Evolutionary conservation across 2,329 filamentous ascomycete species (phyloP), one percentile per base, ranked within the genome.

Genomic region (Ceratocystis alfenasii): DNA sequence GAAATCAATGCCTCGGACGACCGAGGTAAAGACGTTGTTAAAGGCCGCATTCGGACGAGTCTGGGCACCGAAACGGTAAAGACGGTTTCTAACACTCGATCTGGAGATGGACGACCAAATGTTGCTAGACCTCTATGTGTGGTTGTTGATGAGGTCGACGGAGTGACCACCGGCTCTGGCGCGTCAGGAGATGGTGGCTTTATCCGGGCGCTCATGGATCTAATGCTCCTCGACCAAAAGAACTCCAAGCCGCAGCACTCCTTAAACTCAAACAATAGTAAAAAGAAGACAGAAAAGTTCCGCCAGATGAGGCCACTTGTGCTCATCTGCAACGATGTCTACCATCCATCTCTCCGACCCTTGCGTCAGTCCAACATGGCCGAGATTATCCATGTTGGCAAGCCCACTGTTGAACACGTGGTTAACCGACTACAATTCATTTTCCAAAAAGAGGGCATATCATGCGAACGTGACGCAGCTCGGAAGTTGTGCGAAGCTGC

Each of bases 1-100:
- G 94, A 99, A 74, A 95, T 99, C 76, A 99, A 99, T 71, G 94
- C 95, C 7, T 97, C 93, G 71, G 94, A 99, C 72, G 95, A 99
- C 73, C 83, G 94, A 71, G 96, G 90, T 72, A 82, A 83, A 36
- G 86, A 93, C 72, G 90, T 99, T 1, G 94, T 99, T 45, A 94
- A 89, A 73, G 90, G 90, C 5, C 83, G 91, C 17, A 96, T 99
- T 70, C 83, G 89, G 70, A 95, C 96, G 66, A 93, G 90, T 74
- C 81, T 99, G 44, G 92, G 90, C 0, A 99, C 94, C 0, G 93
- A 99, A 74, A 96, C 90, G 68, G 93, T 99, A 68, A 94, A 89
- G 73, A 84, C 82, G 33, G 86, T 89, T 7, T 80, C 84, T 66
- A 84, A 87, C 65, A 59, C 63, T 1, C 45, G 48, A 28, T n/a